Base-by-base conservation (phyloP, 148 eudicot genomes). In the Oxyria digyna region DNA sequence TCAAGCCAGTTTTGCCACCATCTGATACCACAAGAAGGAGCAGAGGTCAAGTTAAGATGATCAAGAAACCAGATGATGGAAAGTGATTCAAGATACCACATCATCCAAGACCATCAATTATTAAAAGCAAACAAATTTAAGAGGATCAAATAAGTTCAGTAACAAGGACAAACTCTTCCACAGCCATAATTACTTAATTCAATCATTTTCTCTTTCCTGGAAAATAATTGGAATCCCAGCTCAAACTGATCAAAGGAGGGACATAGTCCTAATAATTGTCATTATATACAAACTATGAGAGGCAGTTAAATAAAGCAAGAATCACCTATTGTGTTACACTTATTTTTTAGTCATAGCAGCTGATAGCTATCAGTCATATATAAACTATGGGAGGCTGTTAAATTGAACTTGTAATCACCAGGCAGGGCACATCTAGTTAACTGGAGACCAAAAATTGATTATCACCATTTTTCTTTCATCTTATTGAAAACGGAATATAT, bases 1-100 rank as follows among this genome's bases (percentile, higher is more conserved):
- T 80, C 85, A 68, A 91, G 78, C 98, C 98, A 94, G 50, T 79
- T 79, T 72, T 87, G 91, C 97, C 97, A 94, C 98, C 98, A 94
- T 77, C 98, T 94, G 83, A 40, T 35, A 70, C 62, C 69, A 75
- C 10, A 24, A 46, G 31, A 68, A 40, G 23, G 52, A 50, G 69
- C 73, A 63, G 68, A 74, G 32, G 24, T 37, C 64, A 62, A 42
- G 8, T 42, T 29, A 59, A 27, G 27, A 17, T 29, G 31, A 35
- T 14, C 37, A 27, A 14, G 12, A 27, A 59, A 59, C 35, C 18
- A 57, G 38, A 29, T 29, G 38, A 59, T 31, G 38, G n/a, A 59
- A 31, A 59, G 65, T 27, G 37, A 59, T 27, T 59, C 37, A 29
- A 29, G 20, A 4, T 31, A 26, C 14, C 3, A 1, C 20, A 45